phyloP scores from a whole-genome alignment of 2,329 filamentous ascomycete genomes.

The Verticillium nonalfalfae region DNA sequence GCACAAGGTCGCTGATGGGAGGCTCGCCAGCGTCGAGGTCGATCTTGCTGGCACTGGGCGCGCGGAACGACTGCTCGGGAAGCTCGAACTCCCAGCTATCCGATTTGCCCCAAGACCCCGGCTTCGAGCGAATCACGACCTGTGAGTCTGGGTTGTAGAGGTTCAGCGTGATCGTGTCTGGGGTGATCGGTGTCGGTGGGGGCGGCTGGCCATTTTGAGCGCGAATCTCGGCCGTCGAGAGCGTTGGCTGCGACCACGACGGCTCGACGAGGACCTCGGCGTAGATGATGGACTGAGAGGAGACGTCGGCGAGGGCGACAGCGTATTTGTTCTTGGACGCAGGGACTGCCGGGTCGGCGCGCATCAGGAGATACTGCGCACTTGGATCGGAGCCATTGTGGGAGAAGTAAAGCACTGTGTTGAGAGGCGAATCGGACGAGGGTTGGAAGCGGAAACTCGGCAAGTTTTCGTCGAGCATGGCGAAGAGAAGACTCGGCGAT shows the following conservation, averaged over 20 bases:
- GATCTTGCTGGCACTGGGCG: conserved; percentile 70
- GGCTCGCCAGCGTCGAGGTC: conserved; percentile 58
- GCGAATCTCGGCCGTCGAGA: conserved; percentile 76
- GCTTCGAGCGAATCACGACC: conserved; percentile 62
- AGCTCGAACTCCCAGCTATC: conserved; percentile 90
- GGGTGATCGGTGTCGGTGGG: conserved; percentile 61
- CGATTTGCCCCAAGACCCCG: conserved; percentile 72
- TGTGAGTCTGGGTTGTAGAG: conserved; percentile 93
- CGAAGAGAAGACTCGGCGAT: conserved; percentile 7
- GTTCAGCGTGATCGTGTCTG: conserved; percentile 74
- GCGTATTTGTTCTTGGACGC: conserved; percentile 79
- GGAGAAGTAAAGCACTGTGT: conserved; percentile 52
- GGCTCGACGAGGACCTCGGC: conserved; percentile 81
- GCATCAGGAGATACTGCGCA: conserved; percentile 74
- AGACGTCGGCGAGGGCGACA: conserved; percentile 76
- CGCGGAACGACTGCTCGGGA: conserved; percentile 76
- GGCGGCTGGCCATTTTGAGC: conserved; percentile 57
- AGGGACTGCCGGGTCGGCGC: conserved; percentile 64
- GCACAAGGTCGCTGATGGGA: conserved; percentile 43
- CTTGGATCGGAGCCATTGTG: conserved; percentile 75
- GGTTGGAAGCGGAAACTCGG: conserved; percentile 59
- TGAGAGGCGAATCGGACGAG: conserved; percentile 44
- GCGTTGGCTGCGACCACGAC: conserved; percentile 75
- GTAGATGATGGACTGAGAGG: conserved; percentile 74
- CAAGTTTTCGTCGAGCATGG: conserved; percentile 92